phyloP scores from a whole-genome alignment of 2,329 filamentous ascomycete species.

The Venturia effusa region DNA sequence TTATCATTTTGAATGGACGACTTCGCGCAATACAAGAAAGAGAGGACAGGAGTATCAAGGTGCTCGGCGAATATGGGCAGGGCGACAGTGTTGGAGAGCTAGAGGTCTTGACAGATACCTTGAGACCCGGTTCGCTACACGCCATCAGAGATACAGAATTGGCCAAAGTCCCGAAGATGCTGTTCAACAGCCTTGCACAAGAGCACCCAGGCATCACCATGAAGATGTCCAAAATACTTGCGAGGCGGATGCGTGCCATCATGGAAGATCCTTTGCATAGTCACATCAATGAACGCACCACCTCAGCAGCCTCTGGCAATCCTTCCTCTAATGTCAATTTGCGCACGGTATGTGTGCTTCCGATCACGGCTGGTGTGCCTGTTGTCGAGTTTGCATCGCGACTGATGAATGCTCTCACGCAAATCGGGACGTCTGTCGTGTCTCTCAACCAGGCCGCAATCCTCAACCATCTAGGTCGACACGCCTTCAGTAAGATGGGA shows the following conservation, averaged over 20 bases:
- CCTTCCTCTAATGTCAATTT: conserved; percentile 84
- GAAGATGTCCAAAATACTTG: conserved; percentile 98
- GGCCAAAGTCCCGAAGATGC: conserved; percentile 86
- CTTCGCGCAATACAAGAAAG: conserved; percentile 75
- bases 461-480: conserved; percentile 84
- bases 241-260: conserved; percentile 80
- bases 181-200: conserved; percentile 95
- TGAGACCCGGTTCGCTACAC: conserved; percentile 80
- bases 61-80: conserved; percentile 87
- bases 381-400: conserved; percentile 91
- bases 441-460: conserved; percentile 90
- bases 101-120: conserved; percentile 91
- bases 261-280: conserved; percentile 70
- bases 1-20: conserved; percentile 91
- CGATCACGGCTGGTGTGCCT: conserved; percentile 81
- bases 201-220: conserved; percentile 98
- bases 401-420: conserved; percentile 74
- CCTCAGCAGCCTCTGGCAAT: conserved; percentile 46
- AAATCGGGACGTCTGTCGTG: conserved; percentile 84
- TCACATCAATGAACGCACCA: conserved; percentile 50
- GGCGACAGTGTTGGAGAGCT: conserved; percentile 96
- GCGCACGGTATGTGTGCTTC: conserved; percentile 82
- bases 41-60: conserved; percentile 69
- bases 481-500: conserved; percentile 95
- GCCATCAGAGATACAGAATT: conserved; percentile 95